phyloP scores from a whole-genome alignment of 2,329 filamentous ascomycete genomes.

The Microdochium trichocladiopsis region DNA sequence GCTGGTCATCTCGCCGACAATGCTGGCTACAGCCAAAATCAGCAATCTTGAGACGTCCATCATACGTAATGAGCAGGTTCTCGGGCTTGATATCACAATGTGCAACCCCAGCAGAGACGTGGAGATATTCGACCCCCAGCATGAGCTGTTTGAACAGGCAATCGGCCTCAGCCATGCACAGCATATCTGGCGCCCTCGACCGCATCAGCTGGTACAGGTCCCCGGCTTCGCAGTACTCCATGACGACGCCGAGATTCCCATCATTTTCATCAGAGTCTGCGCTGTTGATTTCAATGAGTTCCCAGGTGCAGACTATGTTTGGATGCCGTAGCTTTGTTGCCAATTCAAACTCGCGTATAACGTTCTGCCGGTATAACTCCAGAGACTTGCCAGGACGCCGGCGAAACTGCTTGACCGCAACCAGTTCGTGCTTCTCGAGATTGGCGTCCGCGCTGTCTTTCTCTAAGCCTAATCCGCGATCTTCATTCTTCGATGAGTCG shows the following conservation, averaged over 20 bases:
- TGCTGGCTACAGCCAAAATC: not conserved
- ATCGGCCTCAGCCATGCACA: not conserved
- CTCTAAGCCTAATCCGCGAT: too few relatives aligned
- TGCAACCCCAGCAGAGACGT: not conserved
- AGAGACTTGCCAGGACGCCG: not conserved
- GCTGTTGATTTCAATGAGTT: not conserved
- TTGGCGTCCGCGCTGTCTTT: not conserved
- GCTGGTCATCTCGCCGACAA: not conserved
- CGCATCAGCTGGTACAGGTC: not conserved
- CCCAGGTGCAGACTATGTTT: not conserved
- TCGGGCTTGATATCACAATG: not conserved
- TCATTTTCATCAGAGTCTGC: not conserved
- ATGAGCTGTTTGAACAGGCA: not conserved
- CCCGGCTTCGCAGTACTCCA: not conserved
- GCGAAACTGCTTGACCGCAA: not conserved
- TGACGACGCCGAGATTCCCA: not conserved
- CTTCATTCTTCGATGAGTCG: too few relatives aligned
- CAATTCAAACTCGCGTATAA: not conserved
- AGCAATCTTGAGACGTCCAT: not conserved
- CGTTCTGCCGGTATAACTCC: not conserved
- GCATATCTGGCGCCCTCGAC: not conserved
- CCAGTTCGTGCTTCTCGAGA: not conserved
- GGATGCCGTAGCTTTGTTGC: not conserved
- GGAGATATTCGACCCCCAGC: not conserved
- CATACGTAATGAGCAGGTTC: not conserved